A percentile compares a stretch with the other conserved stretches of the same genome.
Conservation (phyloP, 768 basidiomycete genomes). For the Mycena olivaceomarginata region DNA sequence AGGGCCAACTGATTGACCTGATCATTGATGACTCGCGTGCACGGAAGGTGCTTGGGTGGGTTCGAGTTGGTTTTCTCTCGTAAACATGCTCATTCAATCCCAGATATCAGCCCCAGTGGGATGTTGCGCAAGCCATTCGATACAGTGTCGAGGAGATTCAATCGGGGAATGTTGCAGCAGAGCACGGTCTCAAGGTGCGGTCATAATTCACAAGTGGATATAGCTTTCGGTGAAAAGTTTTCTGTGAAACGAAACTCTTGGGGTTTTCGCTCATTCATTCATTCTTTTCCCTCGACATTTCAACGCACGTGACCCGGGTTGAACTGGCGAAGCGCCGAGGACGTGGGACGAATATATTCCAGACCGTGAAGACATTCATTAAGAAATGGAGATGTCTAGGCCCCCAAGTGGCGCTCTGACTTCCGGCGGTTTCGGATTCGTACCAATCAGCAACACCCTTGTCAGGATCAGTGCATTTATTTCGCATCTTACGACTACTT, state of each 20-base stretch:
- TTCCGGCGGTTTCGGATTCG: neutral
- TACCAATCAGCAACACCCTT: neutral
- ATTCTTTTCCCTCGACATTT: no score
- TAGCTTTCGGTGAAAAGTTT: neutral
- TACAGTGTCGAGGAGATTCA: slow-evolving; percentile 57
- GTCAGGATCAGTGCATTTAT: neutral
- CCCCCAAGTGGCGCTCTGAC: no score
- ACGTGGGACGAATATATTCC: no score
- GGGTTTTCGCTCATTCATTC: no score
- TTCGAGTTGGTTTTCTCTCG: neutral
- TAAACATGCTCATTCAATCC: neutral
- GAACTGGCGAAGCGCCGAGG: no score
- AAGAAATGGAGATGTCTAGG: no score
- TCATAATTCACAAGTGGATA: neutral
- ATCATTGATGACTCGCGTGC: slow-evolving; percentile 59
- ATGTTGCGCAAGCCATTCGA: slow-evolving; percentile 53
- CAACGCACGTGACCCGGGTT: no score
- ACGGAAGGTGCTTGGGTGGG: slow-evolving; percentile 54
- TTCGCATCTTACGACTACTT: slow-evolving; percentile 1
- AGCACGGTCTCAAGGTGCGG: slow-evolving; percentile 47
- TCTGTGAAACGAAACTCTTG: no score
- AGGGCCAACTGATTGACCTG: slow-evolving; percentile 53
- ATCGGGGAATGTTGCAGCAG: slow-evolving; percentile 47
- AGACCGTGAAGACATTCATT: no score
- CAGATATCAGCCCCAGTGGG: slow-evolving; percentile 57